A percentile compares a stretch with the other conserved stretches of the same genome.
Evolutionary conservation across 2,329 filamentous ascomycete genomes (phyloP).

Genomic region (Chaetomiaceae sp.): DNA sequence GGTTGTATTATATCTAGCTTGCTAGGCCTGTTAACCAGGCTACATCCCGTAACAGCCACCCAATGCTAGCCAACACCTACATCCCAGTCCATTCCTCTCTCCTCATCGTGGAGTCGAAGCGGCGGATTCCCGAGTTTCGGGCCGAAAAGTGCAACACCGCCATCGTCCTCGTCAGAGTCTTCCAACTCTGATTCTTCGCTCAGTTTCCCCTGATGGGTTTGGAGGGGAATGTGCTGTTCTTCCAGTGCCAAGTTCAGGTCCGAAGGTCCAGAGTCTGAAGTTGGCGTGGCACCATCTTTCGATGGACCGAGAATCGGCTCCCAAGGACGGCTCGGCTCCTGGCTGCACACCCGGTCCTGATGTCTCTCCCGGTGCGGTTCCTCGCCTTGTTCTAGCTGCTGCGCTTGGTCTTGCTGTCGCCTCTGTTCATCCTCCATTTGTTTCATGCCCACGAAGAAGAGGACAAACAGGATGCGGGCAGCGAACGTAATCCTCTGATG

Average conservation of each 20-base stretch:
- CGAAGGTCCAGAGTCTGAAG: neutral
- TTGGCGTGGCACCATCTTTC: neutral
- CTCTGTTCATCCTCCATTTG: neutral
- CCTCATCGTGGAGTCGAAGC: neutral
- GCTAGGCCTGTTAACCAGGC: no score
- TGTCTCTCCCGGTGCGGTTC: neutral
- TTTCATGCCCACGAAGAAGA: neutral
- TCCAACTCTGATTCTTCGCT: neutral
- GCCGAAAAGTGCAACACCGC: neutral
- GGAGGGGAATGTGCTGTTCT: neutral
- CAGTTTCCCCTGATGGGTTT: neutral
- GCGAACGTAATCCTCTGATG: neutral
- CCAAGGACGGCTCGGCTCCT: neutral
- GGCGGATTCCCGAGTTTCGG: neutral
- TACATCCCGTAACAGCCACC: no score
- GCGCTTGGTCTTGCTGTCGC: neutral
- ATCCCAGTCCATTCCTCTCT: neutral
- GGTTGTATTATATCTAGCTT: no score
- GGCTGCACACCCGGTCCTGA: no score
- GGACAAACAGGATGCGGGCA: neutral
- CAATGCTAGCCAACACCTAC: no score
- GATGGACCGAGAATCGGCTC: neutral
- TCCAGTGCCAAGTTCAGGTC: no score
- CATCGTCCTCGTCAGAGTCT: conserved; percentile 1
- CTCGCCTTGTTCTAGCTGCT: no score